Evolutionary conservation across 164 flowering plant genomes (phyloP).

Genomic region (Platanus orientalis): DNA sequence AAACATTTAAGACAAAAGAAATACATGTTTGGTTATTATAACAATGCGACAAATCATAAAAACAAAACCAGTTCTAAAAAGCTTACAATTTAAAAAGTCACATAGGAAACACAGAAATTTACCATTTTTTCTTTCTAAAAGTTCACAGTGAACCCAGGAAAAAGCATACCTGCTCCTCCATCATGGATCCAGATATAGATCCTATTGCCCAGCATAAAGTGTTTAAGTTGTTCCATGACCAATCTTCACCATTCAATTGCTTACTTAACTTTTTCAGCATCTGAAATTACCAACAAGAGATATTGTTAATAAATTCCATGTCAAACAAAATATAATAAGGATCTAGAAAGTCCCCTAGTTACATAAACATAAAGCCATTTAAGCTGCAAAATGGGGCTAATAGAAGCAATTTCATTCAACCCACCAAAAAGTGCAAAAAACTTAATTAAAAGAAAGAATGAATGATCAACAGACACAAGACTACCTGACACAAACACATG

Average conservation of each 20-base stretch:
- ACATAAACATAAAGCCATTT: background rate
- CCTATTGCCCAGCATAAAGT: constrained; percentile 99
- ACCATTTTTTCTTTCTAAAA: background rate
- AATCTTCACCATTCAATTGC: constrained; percentile 93
- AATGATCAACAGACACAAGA: too few species aligned
- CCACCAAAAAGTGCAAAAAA: too few species aligned
- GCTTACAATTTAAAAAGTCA: too few species aligned
- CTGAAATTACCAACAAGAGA: constrained; percentile 28
- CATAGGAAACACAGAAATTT: too few species aligned
- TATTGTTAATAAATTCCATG: background rate
- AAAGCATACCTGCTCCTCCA: constrained; percentile 88
- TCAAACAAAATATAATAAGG: background rate
- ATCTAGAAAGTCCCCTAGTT: background rate
- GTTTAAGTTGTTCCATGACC: constrained; percentile 97
- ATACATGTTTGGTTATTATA: too few species aligned
- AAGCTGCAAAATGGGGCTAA: background rate
- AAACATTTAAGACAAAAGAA: too few species aligned
- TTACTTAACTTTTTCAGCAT: constrained; percentile 84
- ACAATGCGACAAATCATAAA: too few species aligned
- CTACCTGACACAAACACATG: too few species aligned
- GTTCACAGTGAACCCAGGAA: background rate
- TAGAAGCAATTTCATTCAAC: too few species aligned
- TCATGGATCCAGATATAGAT: constrained; percentile 98
- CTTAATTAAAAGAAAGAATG: too few species aligned
- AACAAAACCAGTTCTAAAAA: too few species aligned